phyloP scores from a whole-genome alignment of 176 grass and related monocot species.

The Hordeum marinum region DNA sequence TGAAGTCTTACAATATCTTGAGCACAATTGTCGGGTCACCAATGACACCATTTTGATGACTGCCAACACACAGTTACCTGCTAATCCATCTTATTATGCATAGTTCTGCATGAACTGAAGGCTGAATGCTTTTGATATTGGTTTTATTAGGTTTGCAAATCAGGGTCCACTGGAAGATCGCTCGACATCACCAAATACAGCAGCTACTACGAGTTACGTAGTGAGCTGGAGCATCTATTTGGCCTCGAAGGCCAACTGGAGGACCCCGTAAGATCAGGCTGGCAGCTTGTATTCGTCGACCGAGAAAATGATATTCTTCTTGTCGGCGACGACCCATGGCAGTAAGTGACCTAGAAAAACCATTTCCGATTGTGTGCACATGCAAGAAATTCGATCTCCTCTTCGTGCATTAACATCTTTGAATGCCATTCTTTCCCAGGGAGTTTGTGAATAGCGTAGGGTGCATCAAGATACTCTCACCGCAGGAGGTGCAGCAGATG shows the following conservation, averaged over 20 bases:
- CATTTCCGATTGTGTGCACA: background rate
- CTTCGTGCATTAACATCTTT: constrained; percentile 7
- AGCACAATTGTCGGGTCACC: background rate
- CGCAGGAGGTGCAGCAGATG: constrained; percentile 73
- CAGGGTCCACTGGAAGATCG: constrained; percentile 88
- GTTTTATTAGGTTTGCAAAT: constrained; percentile 67
- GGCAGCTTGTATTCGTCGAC: constrained; percentile 99
- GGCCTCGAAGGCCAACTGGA: constrained; percentile 95
- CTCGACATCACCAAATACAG: constrained; percentile 85
- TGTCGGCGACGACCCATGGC: constrained; percentile 92
- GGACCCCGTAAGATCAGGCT: constrained; percentile 99
- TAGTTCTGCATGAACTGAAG: background rate
- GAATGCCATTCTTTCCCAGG: constrained; percentile 31
- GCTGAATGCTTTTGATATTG: background rate
- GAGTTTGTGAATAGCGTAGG: constrained; percentile 90
- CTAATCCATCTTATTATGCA: background rate
- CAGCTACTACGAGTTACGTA: constrained; percentile 76
- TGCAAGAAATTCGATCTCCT: background rate
- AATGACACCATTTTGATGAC: background rate
- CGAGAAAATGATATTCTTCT: constrained; percentile 97
- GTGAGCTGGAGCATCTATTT: constrained; percentile 86
- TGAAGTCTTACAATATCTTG: background rate
- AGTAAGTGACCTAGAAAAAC: constrained; percentile 44
- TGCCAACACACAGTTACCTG: background rate
- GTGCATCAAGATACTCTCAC: constrained; percentile 93